phyloP scores from a whole-genome alignment of 805 yeast genomes.

The Pichia membranifaciens region DNA sequence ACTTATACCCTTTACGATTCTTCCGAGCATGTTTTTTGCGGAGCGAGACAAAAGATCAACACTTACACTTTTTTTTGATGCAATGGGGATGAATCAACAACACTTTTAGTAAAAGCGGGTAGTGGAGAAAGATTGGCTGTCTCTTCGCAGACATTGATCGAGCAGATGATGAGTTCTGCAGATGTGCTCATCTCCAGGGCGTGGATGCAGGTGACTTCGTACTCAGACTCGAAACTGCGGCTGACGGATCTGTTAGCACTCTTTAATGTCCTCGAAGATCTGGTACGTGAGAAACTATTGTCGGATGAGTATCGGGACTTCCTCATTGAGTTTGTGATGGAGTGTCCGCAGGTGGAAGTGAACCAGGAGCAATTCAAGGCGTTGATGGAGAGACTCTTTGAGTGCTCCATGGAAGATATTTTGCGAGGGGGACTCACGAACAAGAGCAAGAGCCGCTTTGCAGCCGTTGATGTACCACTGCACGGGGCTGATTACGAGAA shows the following conservation, averaged over 20 bases:
- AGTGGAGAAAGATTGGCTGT: too few relatives aligned
- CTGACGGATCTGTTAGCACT: slow-evolving; percentile 13
- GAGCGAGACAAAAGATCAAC: too few relatives aligned
- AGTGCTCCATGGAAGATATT: slow-evolving; percentile 11
- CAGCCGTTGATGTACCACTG: not conserved
- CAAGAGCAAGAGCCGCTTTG: not conserved
- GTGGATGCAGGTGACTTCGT: slow-evolving; percentile 9
- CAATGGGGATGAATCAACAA: too few relatives aligned
- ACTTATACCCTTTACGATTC: too few relatives aligned
- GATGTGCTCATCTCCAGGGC: slow-evolving; percentile 6
- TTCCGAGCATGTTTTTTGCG: too few relatives aligned
- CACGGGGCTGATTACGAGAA: not conserved
- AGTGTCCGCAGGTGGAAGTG: slow-evolving; percentile 11
- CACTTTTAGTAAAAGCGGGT: too few relatives aligned
- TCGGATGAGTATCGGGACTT: slow-evolving; percentile 17
- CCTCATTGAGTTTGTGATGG: slow-evolving; percentile 16
- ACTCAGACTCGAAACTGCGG: not conserved
- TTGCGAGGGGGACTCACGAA: slow-evolving; percentile 2
- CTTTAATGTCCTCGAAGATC: slow-evolving; percentile 14
- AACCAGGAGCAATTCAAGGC: slow-evolving; percentile 14
- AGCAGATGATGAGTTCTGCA: not conserved
- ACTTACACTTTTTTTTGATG: too few relatives aligned
- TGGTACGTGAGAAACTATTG: slow-evolving; percentile 7
- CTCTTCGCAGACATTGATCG: too few relatives aligned
- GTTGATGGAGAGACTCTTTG: slow-evolving; percentile 16